Evolutionary conservation across 2,329 filamentous ascomycete species (phyloP).

Genomic region (Claviceps sp.): DNA sequence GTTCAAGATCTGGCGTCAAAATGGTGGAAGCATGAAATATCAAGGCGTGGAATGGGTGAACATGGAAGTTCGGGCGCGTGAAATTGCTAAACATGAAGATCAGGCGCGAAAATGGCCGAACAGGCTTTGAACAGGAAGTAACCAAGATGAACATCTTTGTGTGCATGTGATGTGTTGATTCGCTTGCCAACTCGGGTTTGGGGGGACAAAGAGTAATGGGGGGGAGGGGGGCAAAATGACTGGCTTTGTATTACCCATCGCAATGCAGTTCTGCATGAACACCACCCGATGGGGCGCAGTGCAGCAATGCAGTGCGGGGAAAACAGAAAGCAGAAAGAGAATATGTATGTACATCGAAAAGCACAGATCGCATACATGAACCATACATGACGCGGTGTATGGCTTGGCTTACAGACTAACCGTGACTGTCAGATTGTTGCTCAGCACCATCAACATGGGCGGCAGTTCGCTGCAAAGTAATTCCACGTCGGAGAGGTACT

Average conservation of each 20-base stretch:
- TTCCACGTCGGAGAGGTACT: constrained; percentile 66
- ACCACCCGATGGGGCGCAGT: background rate
- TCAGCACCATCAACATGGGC: constrained; percentile 66
- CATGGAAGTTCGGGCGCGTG: no score
- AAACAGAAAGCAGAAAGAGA: background rate
- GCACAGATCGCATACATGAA: background rate
- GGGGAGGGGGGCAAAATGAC: background rate
- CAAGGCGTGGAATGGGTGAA: no score
- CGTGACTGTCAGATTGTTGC: constrained; percentile 83
- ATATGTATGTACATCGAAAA: background rate
- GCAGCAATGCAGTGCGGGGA: background rate
- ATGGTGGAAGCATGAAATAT: background rate
- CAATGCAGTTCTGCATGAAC: background rate
- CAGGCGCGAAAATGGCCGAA: background rate
- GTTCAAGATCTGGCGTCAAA: background rate
- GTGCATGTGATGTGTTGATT: background rate
- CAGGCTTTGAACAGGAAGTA: background rate
- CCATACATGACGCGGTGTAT: background rate
- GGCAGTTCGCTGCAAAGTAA: constrained; percentile 65
- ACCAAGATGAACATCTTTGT: background rate
- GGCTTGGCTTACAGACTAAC: constrained; percentile 46
- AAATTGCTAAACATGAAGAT: no score
- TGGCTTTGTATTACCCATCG: background rate
- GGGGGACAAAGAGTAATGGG: background rate
- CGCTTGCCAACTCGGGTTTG: background rate